A percentile compares a stretch with the other conserved stretches of the same genome.
Conservation (phyloP, 2,329 filamentous ascomycete genomes). For the Penicillium sumatraense region DNA sequence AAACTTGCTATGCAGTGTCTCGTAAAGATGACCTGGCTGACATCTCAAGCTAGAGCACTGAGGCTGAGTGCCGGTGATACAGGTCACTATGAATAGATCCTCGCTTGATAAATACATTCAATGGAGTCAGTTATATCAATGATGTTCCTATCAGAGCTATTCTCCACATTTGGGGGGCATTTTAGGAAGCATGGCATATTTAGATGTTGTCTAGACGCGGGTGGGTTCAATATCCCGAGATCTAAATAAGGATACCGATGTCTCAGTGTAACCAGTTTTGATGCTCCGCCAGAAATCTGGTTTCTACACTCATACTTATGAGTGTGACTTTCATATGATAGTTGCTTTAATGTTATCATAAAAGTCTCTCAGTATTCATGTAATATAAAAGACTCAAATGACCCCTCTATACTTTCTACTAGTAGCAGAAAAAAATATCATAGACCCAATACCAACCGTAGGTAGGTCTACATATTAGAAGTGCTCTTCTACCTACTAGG, state of each 20-base stretch:
- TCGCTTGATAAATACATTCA: not conserved
- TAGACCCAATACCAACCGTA: too few relatives aligned
- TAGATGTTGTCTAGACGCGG: not conserved
- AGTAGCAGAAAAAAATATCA: too few relatives aligned
- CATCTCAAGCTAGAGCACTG: not conserved
- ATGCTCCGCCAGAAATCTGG: not conserved
- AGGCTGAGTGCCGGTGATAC: not conserved
- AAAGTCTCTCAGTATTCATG: too few relatives aligned
- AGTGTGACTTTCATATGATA: too few relatives aligned
- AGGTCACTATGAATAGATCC: constrained; percentile 1
- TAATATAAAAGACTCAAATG: too few relatives aligned
- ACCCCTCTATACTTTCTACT: too few relatives aligned
- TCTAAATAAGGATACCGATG: constrained; percentile 1
- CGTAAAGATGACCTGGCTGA: not conserved
- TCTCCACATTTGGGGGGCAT: not conserved
- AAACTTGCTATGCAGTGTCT: constrained; percentile 1
- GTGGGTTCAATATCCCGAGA: not conserved
- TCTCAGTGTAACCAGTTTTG: not conserved
- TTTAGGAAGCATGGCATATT: not conserved
- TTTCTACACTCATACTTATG: not conserved
- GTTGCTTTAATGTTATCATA: too few relatives aligned
- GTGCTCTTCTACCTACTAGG: too few relatives aligned
- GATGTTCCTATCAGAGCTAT: not conserved
- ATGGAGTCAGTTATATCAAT: too few relatives aligned
- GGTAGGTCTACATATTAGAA: too few relatives aligned